Base-by-base conservation (phyloP, 2,329 filamentous ascomycete species). In the Aspergillus flavus region DNA sequence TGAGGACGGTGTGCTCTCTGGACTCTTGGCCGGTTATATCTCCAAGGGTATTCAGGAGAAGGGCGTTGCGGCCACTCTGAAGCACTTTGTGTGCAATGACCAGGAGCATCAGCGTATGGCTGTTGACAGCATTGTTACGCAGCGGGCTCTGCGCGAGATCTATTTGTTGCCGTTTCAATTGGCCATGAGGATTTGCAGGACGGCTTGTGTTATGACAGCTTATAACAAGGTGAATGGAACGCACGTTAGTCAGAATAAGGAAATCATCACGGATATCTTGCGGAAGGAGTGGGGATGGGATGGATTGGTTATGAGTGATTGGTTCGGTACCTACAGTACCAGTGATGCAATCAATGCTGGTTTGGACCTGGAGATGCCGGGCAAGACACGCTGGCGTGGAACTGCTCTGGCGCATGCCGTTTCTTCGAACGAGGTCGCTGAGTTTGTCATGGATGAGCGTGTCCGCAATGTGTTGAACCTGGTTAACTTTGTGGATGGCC, bases 1-100 rank as follows among this genome's bases (percentile, higher is more conserved):
- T 0, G 92, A 95, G 75, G 92, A 95, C 68, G 92, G 92, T 0
- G 85, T 89, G 11, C 83, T 96, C 6, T 92, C 91, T 0, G 91
- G 91, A 36, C 90, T 89, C 66, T 80, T 93, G 64, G 89, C 90
- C 14, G 86, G 89, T 0, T 85, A 90, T 64, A 91, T 91, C 65
- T 89, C 92, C 72, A 87, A 86, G 55, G 91, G 90, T 9, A 81
- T 91, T 60, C 92, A 95, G 72, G 88, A 89, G 28, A 89, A 87
- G 64, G 89, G 90, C 0, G 85, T 95, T 43, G 88, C 89, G 9
- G 91, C 92, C 12, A 92, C 91, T 0, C 88, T 94, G 68, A 95
- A 95, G 81, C 92, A 82, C 61, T 82, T 81, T 62, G 80, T 82
- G 46, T 79, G 77, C 65, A 82, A 82, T 69, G 80, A 82, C 53